Base-by-base conservation (phyloP, 495 filamentous ascomycete genomes). In the Penicillium macrosclerotiorum region DNA sequence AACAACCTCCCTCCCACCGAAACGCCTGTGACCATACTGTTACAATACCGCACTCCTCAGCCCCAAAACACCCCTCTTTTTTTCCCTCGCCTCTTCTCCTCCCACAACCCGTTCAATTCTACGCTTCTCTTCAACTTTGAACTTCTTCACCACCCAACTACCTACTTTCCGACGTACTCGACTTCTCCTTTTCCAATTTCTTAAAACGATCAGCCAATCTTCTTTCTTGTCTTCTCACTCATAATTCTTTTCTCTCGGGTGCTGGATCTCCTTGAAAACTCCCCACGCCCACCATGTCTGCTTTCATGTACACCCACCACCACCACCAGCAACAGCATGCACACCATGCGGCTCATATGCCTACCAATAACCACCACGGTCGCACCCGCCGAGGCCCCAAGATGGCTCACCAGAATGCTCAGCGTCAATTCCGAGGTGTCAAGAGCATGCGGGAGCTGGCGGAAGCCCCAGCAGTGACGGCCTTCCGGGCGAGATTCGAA, bases 391-490 rank as follows among this genome's bases (percentile, higher is more conserved):
- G 93, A 68, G 90, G 84, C 37, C 89, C 92, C 45, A 81, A 91
- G 60, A 74, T 93, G 54, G 80, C 86, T 35, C 77, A 86, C 38
- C 88, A 91, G 53, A 87, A 90, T 68, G 72, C 84, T 27, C 88
- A 94, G 58, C 85, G 89, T 67, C 90, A 92, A 65, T 90, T 88
- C 66, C 86, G 85, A 40, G 84, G 81, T 40, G 81, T 87, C 23
- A 78, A 88, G 61, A 91, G 83, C 57, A 89, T 89, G 79, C 90
- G 93, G 68, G 94, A 97, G 65, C 69, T 91, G 42, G 86, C 84
- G 55, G 90, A 96, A 59, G 76, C 83, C 35, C 81, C 83, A 27
- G 77, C 83, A 25, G 76, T 90, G 34, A 77, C 77, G 35, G 81
- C 83, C 48, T 95, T 89, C 70, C 86, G 91, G 46, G 78, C 81